Conservation (phyloP, 169 alveolate species). For the Cryptosporidium tyzzeri region DNA sequence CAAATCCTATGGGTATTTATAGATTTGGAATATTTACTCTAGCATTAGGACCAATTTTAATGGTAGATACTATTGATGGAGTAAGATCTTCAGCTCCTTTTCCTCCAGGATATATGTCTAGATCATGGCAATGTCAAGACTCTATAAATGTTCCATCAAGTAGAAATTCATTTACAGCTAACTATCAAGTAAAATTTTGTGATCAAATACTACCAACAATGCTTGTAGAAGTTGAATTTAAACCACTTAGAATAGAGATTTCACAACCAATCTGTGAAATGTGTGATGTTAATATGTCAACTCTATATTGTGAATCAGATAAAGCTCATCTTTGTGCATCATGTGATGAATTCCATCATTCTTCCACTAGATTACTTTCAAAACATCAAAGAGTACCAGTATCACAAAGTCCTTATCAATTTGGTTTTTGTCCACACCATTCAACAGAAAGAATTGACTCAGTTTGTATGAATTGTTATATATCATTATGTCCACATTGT, state of each 20-base stretch:
- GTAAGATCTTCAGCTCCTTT: constrained; percentile 51
- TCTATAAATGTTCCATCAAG: constrained; percentile 48
- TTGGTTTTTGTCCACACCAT: constrained; percentile 90
- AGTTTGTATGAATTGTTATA: constrained; percentile 89
- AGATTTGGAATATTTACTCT: constrained; percentile 51
- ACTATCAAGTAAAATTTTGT: constrained; percentile 81
- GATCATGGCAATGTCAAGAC: constrained; percentile 55
- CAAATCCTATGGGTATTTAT: constrained; percentile 67
- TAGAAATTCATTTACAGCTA: constrained; percentile 51
- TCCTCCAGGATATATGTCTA: constrained; percentile 75
- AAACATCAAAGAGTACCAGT: constrained; percentile 87
- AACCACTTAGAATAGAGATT: constrained; percentile 85
- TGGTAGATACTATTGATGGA: constrained; percentile 47
- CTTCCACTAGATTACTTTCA: constrained; percentile 84
- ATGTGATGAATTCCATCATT: constrained; percentile 88
- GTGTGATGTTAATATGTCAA: constrained; percentile 84
- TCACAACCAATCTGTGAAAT: constrained; percentile 87
- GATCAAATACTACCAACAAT: constrained; percentile 84
- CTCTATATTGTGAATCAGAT: constrained; percentile 86
- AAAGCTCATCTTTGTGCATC: constrained; percentile 89
- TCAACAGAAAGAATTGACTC: constrained; percentile 89
- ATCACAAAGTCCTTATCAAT: constrained; percentile 90
- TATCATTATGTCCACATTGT: constrained; percentile 88
- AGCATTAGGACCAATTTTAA: constrained; percentile 63
- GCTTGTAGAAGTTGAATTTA: constrained; percentile 83